These are phyloP conservation scores for Globisporangium nagaii DNA, from an alignment of 352 stramenopile genomes.

Conservation along the genomic window DNA sequence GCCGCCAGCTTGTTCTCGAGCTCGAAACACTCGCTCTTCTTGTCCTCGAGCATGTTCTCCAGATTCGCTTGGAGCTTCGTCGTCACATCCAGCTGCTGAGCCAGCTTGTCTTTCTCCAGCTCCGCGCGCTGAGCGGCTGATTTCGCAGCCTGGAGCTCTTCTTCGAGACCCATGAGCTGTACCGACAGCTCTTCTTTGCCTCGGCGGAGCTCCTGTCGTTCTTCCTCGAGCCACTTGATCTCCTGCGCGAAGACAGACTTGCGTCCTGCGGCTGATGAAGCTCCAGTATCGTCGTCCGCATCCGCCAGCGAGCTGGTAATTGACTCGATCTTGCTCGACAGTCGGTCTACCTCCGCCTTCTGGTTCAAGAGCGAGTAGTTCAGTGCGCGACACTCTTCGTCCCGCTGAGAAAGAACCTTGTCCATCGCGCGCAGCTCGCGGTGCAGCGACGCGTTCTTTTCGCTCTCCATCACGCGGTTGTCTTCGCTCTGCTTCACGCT, in stretches of 20 bases:
- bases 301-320: slow-evolving; percentile 13
- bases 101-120: slow-evolving; percentile 44
- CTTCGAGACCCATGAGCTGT: slow-evolving; percentile 53
- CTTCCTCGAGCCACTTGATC: slow-evolving; percentile 71
- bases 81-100: slow-evolving; percentile 26
- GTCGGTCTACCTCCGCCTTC: slow-evolving; percentile 49
- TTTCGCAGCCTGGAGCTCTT: slow-evolving; percentile 43
- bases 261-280: slow-evolving; percentile 11
- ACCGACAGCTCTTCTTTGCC: slow-evolving; percentile 52
- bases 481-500: slow-evolving; percentile 57
- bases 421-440: slow-evolving; percentile 67
- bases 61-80: slow-evolving; percentile 35
- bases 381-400: slow-evolving; percentile 62
- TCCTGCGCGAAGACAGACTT: slow-evolving; percentile 48
- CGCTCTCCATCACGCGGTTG: slow-evolving; percentile 36
- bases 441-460: slow-evolving; percentile 72
- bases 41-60: slow-evolving; percentile 41
- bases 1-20: slow-evolving; percentile 35
- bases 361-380: slow-evolving; percentile 50
- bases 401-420: slow-evolving; percentile 55
- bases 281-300: background rate
- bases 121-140: slow-evolving; percentile 25
- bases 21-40: slow-evolving; percentile 43
- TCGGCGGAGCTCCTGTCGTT: slow-evolving; percentile 44
- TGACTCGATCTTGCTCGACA: slow-evolving; percentile 29